Conservation (phyloP, 2,329 filamentous ascomycete genomes). For the Stagonosporopsis cucurbitacearum region DNA sequence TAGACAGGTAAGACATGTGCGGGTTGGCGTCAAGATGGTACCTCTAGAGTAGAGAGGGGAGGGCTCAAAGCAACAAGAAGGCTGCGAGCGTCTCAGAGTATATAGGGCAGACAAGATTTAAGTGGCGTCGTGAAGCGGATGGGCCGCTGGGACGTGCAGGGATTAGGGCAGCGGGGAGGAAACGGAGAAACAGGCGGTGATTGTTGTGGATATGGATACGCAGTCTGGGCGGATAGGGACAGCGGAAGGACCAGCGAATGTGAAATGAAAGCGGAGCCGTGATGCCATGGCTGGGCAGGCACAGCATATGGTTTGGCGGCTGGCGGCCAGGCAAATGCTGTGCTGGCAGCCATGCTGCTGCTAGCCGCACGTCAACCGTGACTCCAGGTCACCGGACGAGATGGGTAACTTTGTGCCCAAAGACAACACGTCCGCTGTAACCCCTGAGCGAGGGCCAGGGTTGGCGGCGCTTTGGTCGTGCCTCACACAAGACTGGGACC, state of each 20-base stretch:
- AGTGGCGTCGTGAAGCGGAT: constrained; percentile 49
- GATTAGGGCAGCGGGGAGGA: constrained; percentile 47
- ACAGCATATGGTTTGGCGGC: constrained; percentile 30
- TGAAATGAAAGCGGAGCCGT: constrained; percentile 39
- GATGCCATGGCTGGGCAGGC: constrained; percentile 35
- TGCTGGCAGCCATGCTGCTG: constrained; percentile 36
- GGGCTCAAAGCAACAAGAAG: constrained; percentile 11
- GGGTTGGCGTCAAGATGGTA: constrained; percentile 34
- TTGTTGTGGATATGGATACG: constrained; percentile 47
- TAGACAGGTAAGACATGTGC: constrained; percentile 43
- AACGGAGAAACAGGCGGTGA: constrained; percentile 48
- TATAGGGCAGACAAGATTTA: constrained; percentile 49
- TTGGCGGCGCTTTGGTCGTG: constrained; percentile 37
- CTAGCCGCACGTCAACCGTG: constrained; percentile 34
- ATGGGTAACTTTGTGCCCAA: constrained; percentile 29
- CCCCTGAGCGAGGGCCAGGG: constrained; percentile 48
- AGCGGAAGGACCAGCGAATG: constrained; percentile 45
- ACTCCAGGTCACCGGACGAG: constrained; percentile 38
- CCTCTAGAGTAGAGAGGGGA: constrained; percentile 33
- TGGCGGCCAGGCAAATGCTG: constrained; percentile 30
- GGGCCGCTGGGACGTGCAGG: constrained; percentile 43
- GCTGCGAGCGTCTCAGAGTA: constrained; percentile 47
- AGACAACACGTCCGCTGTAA: constrained; percentile 28
- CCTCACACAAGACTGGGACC: constrained; percentile 32
- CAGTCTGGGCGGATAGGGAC: constrained; percentile 46